Base-by-base conservation (phyloP, 2,329 filamentous ascomycete genomes). In the Aureobasidium mangrovei region DNA sequence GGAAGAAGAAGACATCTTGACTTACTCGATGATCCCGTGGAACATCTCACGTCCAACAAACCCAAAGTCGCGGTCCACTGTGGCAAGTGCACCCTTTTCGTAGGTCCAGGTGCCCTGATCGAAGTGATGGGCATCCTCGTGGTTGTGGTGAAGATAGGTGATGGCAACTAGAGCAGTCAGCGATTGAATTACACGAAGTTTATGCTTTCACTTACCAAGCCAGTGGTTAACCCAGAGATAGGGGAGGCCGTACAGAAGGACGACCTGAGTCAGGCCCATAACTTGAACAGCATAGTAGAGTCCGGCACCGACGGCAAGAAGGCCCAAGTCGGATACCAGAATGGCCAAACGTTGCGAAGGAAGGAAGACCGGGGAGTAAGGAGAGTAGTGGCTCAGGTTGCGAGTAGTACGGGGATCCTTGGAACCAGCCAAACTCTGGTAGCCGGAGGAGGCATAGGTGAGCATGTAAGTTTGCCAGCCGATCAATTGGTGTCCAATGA, bases 101-200 rank as follows among this genome's bases (percentile, higher is more conserved):
- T 79, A 85, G 26, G 77, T 81, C 82, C 82, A 85, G 53, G 72
- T 72, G 18, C 77, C 73, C 41, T 75, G 75, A 28, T 78, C 75
- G 65, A 81, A 84, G 67, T 84, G 78, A 18, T 77, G 77, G 46
- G 83, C 72, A 3, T 69, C 64, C 2, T 66, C 71, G 64, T 86
- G 80, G 54, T 82, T 85, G 74, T 88, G 84, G 69, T 88, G 84
- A 24, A 88, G 81, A 69, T 85, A 88, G 45, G 84, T 88, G 65
- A 88, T 87, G 59, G 83, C 83, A 24, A 88, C 83, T 45, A 7
- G 1, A 82, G 33, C n/a, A 24, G 26, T 40, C 32, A 59, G 43
- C 27, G 49, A 28, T 48, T 39, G n/a, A 18, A 18, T 32, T 38
- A 24, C 29, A n/a, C 6, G 3, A 8, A 3, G 9, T 9, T 3